A percentile compares a stretch with the other conserved stretches of the same genome.
Conservation (phyloP, 768 basidiomycete species). For the Lentinula lateritia region DNA sequence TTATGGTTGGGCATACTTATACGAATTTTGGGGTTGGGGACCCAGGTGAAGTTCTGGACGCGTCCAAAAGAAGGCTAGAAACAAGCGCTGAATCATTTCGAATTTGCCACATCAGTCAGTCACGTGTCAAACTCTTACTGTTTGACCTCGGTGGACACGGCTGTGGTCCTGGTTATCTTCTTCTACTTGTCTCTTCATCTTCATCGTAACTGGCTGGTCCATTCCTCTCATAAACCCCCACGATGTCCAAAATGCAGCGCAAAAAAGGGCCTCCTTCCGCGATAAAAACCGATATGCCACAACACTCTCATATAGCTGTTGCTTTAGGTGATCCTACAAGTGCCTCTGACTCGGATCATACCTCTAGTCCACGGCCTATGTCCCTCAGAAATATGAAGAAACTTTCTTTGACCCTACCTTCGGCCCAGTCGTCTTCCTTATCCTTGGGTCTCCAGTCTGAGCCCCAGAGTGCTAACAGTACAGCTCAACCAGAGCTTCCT, state of each 20-base stretch:
- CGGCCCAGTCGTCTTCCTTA: slow-evolving; percentile 52
- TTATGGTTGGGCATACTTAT: slow-evolving; percentile 47
- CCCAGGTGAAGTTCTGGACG: neutral
- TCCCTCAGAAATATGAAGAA: slow-evolving; percentile 70
- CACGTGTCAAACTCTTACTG: neutral
- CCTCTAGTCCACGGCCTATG: slow-evolving; percentile 36
- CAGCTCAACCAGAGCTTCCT: slow-evolving; percentile 23
- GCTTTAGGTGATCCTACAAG: slow-evolving; percentile 43
- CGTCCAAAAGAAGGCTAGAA: neutral
- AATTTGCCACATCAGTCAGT: neutral
- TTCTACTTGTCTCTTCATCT: neutral
- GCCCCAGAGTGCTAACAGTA: slow-evolving; percentile 26
- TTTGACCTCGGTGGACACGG: neutral
- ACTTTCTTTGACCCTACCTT: slow-evolving; percentile 63
- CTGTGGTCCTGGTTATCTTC: neutral
- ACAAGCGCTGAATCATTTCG: neutral
- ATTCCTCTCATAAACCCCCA: neutral
- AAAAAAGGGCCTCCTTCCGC: slow-evolving; percentile 48
- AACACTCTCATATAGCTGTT: slow-evolving; percentile 44
- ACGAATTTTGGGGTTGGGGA: neutral
- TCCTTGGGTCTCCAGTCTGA: slow-evolving; percentile 27
- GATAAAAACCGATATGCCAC: slow-evolving; percentile 55
- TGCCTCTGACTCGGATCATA: slow-evolving; percentile 44
- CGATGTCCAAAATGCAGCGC: slow-evolving; percentile 32
- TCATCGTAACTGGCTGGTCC: slow-evolving; percentile 2